Base-by-base conservation (phyloP, 768 basidiomycete genomes). In the Auricularia sp. region DNA sequence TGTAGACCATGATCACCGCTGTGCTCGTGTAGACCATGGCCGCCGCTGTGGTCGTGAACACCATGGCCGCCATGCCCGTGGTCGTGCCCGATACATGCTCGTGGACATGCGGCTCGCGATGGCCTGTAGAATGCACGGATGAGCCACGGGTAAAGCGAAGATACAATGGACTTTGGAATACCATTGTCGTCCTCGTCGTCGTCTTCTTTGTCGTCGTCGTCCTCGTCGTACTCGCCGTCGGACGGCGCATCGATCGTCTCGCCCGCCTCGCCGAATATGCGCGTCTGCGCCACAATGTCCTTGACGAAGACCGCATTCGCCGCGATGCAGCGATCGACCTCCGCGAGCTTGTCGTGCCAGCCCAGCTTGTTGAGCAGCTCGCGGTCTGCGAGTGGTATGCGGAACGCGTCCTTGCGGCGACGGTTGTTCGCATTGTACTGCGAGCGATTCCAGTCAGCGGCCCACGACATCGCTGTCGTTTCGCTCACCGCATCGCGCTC, bases 301-400 rank as follows among this genome's bases (percentile, higher is more conserved):
- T 81, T 77, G 64, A 96, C 72, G 72, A 98, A 94, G 54, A 87
- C 78, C 1, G 90, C 87, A 69, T 96, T 97, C 61, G 78, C 84
- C 61, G 84, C 74, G 68, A 97, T 95, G 8, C 90, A 90, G 7
- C 83, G 77, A 74, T 98, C 94, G 12, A 91, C 87, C 34, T 81
- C 84, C 36, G 87, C 82, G 0, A 98, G 80, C 72, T 93, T 93
- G 65, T 84, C 77, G 68, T 87, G 84, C 73, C 91, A 95, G 5
- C 91, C 90, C 4, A 95, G 72, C 12, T 71, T 68, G 14, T 83
- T 80, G 1, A 96, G 79, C 0, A 95, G 73, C 1, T 80, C 83
- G 70, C 87, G 87, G 71, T 96, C 91, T 33, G 78, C 79, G 44
- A 75, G 77, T 0, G 91, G 82, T 2, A 98, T 80, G 0, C 80